Percentiles rank a stretch among this genome's conserved stretches.
Conservation (phyloP, 108 stramenopile genomes). For the Cyclotella cryptica region DNA sequence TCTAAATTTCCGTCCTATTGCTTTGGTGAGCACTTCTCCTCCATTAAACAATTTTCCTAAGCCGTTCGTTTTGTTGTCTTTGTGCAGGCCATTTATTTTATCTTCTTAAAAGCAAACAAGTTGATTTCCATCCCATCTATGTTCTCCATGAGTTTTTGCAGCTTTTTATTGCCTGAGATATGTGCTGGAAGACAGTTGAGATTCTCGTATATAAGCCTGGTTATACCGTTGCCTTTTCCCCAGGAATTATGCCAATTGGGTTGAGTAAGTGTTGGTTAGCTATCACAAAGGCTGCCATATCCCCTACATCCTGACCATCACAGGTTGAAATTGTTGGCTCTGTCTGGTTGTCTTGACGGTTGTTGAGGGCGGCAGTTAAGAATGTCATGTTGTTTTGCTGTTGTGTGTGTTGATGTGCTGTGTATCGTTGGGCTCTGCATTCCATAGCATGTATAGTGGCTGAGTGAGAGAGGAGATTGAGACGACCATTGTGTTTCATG, state of each 20-base stretch:
- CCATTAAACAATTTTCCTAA: slow-evolving; percentile 15
- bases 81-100: slow-evolving; percentile 6
- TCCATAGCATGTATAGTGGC: too few species aligned
- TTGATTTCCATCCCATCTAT: slow-evolving; percentile 19
- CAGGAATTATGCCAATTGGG: neutral
- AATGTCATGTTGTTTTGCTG: too few species aligned
- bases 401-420: too few species aligned
- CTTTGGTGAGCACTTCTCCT: slow-evolving; percentile 5
- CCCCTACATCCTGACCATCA: too few species aligned
- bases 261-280: neutral
- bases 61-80: slow-evolving; percentile 18
- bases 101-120: slow-evolving; percentile 2
- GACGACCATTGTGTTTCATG: too few species aligned
- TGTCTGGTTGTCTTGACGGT: too few species aligned
- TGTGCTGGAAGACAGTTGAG: neutral
- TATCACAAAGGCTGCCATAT: too few species aligned
- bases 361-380: too few species aligned
- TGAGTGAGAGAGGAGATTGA: too few species aligned
- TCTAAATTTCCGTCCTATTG: neutral
- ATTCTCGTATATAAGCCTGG: slow-evolving; percentile 19
- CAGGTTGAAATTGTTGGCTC: too few species aligned
- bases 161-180: slow-evolving; percentile 4
- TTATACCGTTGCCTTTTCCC: neutral
- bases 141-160: slow-evolving; percentile 6
- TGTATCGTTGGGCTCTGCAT: too few species aligned